Conservation (phyloP, 352 stramenopile genomes). For the Globisporangium lucens region DNA sequence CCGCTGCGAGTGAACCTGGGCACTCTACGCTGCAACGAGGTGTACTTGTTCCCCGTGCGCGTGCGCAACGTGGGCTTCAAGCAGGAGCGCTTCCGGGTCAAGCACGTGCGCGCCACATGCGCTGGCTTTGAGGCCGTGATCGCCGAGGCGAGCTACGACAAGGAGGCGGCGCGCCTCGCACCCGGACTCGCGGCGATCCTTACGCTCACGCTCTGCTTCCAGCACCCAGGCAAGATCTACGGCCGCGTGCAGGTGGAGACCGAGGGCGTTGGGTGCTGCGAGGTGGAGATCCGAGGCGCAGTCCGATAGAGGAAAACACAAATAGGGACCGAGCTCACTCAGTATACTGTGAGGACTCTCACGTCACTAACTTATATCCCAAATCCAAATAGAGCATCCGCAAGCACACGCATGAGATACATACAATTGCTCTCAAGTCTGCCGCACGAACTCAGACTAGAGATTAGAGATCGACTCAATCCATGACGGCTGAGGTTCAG, state of each 20-base stretch:
- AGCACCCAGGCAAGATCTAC: slow-evolving; percentile 39
- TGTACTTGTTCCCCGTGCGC: slow-evolving; percentile 67
- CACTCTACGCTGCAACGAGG: slow-evolving; percentile 36
- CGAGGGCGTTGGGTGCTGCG: slow-evolving; percentile 42
- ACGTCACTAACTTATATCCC: too few relatives aligned
- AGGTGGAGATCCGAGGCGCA: slow-evolving; percentile 45
- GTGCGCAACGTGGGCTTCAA: slow-evolving; percentile 63
- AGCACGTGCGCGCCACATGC: slow-evolving; percentile 37
- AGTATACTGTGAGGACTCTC: too few relatives aligned
- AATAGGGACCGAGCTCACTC: background rate
- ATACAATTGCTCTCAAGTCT: background rate
- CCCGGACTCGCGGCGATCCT: slow-evolving; percentile 58
- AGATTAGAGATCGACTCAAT: too few relatives aligned
- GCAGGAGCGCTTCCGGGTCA: slow-evolving; percentile 68
- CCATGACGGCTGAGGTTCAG: too few relatives aligned
- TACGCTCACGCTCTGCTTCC: slow-evolving; percentile 61
- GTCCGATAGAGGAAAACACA: slow-evolving; percentile 27
- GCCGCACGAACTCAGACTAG: too few relatives aligned
- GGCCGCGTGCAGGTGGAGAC: slow-evolving; percentile 50
- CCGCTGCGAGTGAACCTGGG: slow-evolving; percentile 39
- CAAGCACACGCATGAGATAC: background rate
- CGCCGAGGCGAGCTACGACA: slow-evolving; percentile 56
- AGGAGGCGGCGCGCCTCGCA: slow-evolving; percentile 47
- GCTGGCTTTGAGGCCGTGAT: slow-evolving; percentile 39
- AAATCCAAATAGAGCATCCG: background rate